Evolutionary conservation across 768 basidiomycete genomes (phyloP), one percentile per base, ranked within the genome.

Genomic region (Kwoniella shandongensis): DNA sequence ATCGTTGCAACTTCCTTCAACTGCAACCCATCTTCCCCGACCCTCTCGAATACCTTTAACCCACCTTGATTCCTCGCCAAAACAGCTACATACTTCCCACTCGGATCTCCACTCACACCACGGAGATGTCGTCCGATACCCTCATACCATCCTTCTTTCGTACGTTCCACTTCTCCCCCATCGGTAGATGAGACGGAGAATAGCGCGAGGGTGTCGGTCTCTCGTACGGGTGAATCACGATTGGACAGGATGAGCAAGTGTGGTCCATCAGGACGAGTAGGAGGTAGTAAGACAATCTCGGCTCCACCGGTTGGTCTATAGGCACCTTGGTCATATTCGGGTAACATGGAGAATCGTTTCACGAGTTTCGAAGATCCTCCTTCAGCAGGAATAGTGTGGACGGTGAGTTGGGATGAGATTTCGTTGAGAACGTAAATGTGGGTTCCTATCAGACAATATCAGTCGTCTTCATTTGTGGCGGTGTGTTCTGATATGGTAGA

Each of bases 401-500:
- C 44, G 4, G 51, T 55, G 29, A 69, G 38, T 17, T 36, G 20
- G 15, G 64, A 63, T 5, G 67, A 60, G 12, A 69, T 47, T 51
- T 69, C 67, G 39, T 49, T 55, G 17, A 69, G 53, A 11, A 59
- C 57, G 47, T 67, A 67, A 18, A 65, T 11, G 54, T 62, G 41
- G 11, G 51, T 45, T 20, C 62, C 66, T 66, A 41, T 11, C 22
- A 11, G 23, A 17, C 29, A 20, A 22, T 23, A 26, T 51, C 40
- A 51, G 50, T n/a, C 48, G 7, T 23, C 5, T 20, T 49, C 15
- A 30, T 17, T 22, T 25, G 26, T 25, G 12, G 52, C n/a, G n/a
- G n/a, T n/a, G n/a, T n/a, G n/a, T n/a, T n/a, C n/a, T n/a, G n/a
- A n/a, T n/a, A n/a, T n/a, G 3, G 5, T 40, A n/a, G 15, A 59